A percentile compares a stretch with the other conserved stretches of the same genome.
Evolutionary conservation across 2,329 filamentous ascomycete species (phyloP).

Genomic region (Rasamsonia emersonii): DNA sequence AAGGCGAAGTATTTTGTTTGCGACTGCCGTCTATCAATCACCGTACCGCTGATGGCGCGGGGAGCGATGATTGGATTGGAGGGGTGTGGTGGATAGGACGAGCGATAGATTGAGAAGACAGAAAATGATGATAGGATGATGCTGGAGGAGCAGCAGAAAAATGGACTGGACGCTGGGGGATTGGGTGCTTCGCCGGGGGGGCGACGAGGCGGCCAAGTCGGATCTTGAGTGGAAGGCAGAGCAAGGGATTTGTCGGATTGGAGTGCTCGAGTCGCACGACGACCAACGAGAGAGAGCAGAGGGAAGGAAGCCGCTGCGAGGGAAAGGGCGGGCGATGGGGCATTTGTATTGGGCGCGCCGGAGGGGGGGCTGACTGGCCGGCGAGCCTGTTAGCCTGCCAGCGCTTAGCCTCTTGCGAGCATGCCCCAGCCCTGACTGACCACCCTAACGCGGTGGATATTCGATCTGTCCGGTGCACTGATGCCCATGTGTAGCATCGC

Average conservation of each 20-base stretch:
- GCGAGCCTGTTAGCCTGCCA: too few relatives aligned
- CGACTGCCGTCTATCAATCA: too few relatives aligned
- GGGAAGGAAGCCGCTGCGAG: slow-evolving; percentile 24
- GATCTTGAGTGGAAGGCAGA: background rate
- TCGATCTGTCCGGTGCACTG: too few relatives aligned
- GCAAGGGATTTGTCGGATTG: slow-evolving; percentile 12
- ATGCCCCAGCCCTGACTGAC: too few relatives aligned
- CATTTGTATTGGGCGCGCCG: slow-evolving; percentile 28
- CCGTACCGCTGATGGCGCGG: slow-evolving; percentile 4
- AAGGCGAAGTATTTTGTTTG: too few relatives aligned
- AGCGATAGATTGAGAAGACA: slow-evolving; percentile 11
- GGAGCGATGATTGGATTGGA: slow-evolving; percentile 13
- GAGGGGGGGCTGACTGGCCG: slow-evolving; percentile 18
- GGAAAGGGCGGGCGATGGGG: slow-evolving; percentile 30
- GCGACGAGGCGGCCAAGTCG: background rate
- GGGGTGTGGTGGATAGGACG: slow-evolving; percentile 14
- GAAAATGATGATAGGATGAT: slow-evolving; percentile 3
- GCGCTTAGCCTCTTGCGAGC: too few relatives aligned
- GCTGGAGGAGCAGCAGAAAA: slow-evolving; percentile 3
- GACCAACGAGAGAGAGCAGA: slow-evolving; percentile 35
- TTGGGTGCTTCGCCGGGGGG: background rate
- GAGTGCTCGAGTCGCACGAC: slow-evolving; percentile 22
- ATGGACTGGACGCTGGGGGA: slow-evolving; percentile 3
- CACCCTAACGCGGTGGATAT: too few relatives aligned
- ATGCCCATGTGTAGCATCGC: too few relatives aligned